phyloP scores from a whole-genome alignment of 1,284 basidiomycete genomes.

The Stygiomarasmius scandens region DNA sequence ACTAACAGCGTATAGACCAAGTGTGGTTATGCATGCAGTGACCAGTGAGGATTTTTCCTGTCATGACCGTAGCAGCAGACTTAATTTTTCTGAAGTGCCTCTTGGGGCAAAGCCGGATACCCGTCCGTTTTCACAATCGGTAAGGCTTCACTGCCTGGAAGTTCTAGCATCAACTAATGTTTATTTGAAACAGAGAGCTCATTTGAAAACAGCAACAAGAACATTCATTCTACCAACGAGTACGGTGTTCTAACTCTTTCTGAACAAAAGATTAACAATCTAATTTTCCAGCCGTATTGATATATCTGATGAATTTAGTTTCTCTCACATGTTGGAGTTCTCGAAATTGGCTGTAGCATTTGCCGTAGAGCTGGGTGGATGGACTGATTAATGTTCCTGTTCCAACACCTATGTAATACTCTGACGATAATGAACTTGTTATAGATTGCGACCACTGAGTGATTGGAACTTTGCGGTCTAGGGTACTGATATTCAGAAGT shows the following conservation, averaged over 20 bases:
- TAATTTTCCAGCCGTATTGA: slow-evolving; percentile 66
- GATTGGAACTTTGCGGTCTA: too few relatives aligned
- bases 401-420: too few relatives aligned
- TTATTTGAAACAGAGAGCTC: slow-evolving; percentile 55
- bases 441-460: too few relatives aligned
- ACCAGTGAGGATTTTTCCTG: slow-evolving; percentile 59
- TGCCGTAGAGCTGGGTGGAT: slow-evolving; percentile 76
- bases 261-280: slow-evolving; percentile 19
- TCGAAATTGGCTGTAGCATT: slow-evolving; percentile 88
- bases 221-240: slow-evolving; percentile 85
- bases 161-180: neutral
- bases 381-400: slow-evolving; percentile 29
- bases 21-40: slow-evolving; percentile 95
- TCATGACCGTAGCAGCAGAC: slow-evolving; percentile 29
- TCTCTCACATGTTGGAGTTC: slow-evolving; percentile 83
- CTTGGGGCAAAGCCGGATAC: slow-evolving; percentile 86
- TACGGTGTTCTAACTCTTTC: slow-evolving; percentile 39
- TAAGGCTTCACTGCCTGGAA: slow-evolving; percentile 39
- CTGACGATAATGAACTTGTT: too few relatives aligned
- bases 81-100: slow-evolving; percentile 56
- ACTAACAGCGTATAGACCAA: slow-evolving; percentile 46
- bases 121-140: slow-evolving; percentile 83
- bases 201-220: slow-evolving; percentile 76
- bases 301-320: slow-evolving; percentile 86
- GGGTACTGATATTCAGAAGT: too few relatives aligned